These are phyloP conservation scores for Stenocarpella maydis DNA, from an alignment of 2,329 filamentous ascomycete genomes.

Conservation along the genomic window DNA sequence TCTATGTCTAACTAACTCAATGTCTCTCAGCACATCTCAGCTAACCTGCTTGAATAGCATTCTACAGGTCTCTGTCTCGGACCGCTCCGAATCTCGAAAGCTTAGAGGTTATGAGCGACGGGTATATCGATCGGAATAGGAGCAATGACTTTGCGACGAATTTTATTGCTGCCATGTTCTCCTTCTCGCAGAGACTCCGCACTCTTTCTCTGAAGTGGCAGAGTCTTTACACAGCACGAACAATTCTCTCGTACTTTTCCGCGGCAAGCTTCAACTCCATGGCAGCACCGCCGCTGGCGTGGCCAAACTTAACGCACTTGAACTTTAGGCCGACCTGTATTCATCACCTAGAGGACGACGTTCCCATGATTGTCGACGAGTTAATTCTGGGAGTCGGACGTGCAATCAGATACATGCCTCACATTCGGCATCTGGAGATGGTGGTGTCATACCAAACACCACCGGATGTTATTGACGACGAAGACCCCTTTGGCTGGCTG, in stretches of 20 bases:
- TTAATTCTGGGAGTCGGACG: neutral
- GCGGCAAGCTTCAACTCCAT: no score
- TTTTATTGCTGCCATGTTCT: neutral
- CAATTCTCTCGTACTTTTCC: neutral
- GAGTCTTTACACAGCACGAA: neutral
- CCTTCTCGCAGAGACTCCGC: neutral
- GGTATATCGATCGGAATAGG: fast-evolving
- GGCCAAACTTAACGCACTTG: neutral
- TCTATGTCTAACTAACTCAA: neutral
- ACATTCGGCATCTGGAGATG: neutral
- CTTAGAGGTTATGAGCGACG: neutral
- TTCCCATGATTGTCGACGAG: neutral
- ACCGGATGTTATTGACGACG: no score
- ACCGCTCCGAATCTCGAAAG: neutral
- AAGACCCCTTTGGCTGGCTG: no score
- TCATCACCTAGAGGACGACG: fast-evolving
- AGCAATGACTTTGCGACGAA: neutral
- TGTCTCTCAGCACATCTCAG: neutral
- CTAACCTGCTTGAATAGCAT: neutral
- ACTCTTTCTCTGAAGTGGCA: neutral
- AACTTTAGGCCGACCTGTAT: fast-evolving
- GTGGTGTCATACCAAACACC: neutral
- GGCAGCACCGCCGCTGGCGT: neutral
- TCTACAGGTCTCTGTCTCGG: neutral
- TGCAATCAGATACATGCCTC: neutral